Base-by-base conservation (phyloP, 2,329 filamentous ascomycete genomes). In the Exserohilum turcica region DNA sequence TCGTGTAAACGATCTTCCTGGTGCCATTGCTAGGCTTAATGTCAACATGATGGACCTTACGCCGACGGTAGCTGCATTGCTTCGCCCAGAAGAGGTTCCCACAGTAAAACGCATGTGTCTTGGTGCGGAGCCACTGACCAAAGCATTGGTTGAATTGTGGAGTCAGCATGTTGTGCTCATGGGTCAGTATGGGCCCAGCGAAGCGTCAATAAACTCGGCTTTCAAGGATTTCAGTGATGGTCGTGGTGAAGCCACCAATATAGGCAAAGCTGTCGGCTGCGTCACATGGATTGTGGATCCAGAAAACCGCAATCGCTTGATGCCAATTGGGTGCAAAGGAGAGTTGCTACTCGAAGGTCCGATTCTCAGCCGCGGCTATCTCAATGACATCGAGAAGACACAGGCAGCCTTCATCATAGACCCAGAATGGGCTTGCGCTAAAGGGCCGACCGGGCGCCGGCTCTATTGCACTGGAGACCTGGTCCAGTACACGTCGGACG, bases 61-160 rank as follows among this genome's bases (percentile, higher is more conserved):
- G 0, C 82, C 85, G 2, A 78, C 84, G 0, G 77, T 88, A n/a
- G 82, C 84, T 0, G 74, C 76, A 16, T 74, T 78, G 0, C 52
- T 83, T 1, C 70, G 75, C 7, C 79, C 78, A 0, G 67, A 73
- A 31, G 73, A 71, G 10, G 74, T 83, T 1, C 78, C 79, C 1
- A 74, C 70, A 0, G 60, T 83, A 31, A 77, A 73, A 46, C 73
- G 72, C 0, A 62, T 83, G 38, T 67, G 74, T 2, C 70, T 77
- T 8, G 78, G 77, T 9, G 79, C 79, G 16, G 79, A 82, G 52
- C 76, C 78, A 32, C 48, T 73, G 5, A 72, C 70, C 3, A 67
- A 69, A 33, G 64, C 64, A 6, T 54, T 70, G n/a, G 55, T 71
- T 7, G 68, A 71, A 3, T 54, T 63, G 7, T 72, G 67, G 63